Conservation (phyloP, 352 stramenopile genomes). For the Globisporangium recalcitrans region DNA sequence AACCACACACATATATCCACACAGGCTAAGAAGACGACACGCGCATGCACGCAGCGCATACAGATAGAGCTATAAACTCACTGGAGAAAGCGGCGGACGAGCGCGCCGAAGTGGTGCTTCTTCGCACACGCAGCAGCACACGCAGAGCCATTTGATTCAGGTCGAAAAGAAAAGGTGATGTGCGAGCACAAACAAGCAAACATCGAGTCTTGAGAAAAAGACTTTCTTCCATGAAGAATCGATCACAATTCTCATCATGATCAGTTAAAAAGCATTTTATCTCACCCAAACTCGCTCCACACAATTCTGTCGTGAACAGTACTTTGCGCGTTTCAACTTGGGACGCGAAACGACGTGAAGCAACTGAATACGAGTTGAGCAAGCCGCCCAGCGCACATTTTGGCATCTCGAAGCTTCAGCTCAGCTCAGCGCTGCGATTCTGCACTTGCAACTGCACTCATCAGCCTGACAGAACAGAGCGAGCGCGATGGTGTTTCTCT, state of each 20-base stretch:
- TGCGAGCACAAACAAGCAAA: too few relatives aligned
- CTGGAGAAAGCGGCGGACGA: slow-evolving; percentile 19
- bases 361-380: background rate
- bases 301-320: too few relatives aligned
- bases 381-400: background rate
- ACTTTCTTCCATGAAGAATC: too few relatives aligned
- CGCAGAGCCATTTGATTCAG: slow-evolving; percentile 29
- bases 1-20: background rate
- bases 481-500: slow-evolving; percentile 39
- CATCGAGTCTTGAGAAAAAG: too few relatives aligned
- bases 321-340: background rate
- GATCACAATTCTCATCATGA: too few relatives aligned
- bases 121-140: slow-evolving; percentile 24
- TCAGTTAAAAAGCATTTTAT: too few relatives aligned
- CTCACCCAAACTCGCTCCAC: too few relatives aligned
- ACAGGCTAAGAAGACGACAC: background rate
- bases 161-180: slow-evolving; percentile 10
- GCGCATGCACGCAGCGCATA: background rate
- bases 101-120: slow-evolving; percentile 9
- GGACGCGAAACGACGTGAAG: slow-evolving; percentile 26
- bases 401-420: background rate
- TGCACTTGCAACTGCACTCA: background rate
- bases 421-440: background rate
- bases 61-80: slow-evolving; percentile 17
- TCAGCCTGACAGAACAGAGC: background rate